Percentiles rank a stretch among this genome's conserved stretches.
Evolutionary conservation across 108 stramenopile genomes (phyloP).

Genomic region (Fragilariopsis cylindrus): DNA sequence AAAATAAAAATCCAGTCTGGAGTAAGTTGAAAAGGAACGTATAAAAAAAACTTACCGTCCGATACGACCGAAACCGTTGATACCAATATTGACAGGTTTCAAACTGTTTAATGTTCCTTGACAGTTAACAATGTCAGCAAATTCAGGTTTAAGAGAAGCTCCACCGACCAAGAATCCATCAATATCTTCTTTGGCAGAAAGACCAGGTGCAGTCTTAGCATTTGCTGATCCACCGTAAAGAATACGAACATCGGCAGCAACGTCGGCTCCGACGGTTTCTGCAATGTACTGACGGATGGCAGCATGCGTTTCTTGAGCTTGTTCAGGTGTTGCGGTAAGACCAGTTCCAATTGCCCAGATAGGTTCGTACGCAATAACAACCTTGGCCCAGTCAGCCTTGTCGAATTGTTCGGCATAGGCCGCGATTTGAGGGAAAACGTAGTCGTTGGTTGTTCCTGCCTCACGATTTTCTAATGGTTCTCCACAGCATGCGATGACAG

Average conservation of each 20-base stretch:
- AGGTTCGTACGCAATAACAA: conserved; percentile 88
- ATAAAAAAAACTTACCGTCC: conserved; percentile 77
- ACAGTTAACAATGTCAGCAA: conserved; percentile 94
- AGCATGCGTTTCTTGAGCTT: conserved; percentile 94
- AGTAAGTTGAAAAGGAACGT: neutral
- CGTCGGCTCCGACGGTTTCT: conserved; percentile 82
- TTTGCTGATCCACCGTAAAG: conserved; percentile 96
- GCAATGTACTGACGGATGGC: conserved; percentile 86
- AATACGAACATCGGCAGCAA: conserved; percentile 85
- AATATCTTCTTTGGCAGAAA: conserved; percentile 95
- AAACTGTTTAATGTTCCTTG: conserved; percentile 60
- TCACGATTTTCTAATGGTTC: conserved; percentile 96
- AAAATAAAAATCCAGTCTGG: neutral
- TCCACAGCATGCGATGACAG: conserved; percentile 98
- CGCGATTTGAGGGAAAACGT: conserved; percentile 95
- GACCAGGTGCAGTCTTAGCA: conserved; percentile 87
- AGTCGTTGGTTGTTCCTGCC: conserved; percentile 96
- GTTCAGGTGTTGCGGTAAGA: conserved; percentile 94
- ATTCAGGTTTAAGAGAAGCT: conserved; percentile 97
- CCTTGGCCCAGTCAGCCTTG: conserved; percentile 85
- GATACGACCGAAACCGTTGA: conserved; percentile 99
- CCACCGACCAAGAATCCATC: conserved; percentile 99
- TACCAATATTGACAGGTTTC: conserved; percentile 70
- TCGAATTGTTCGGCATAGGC: conserved; percentile 91
- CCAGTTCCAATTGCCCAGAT: conserved; percentile 99